Conservation (phyloP, 441 rosid species). For the Euphorbia schlechtendalii region DNA sequence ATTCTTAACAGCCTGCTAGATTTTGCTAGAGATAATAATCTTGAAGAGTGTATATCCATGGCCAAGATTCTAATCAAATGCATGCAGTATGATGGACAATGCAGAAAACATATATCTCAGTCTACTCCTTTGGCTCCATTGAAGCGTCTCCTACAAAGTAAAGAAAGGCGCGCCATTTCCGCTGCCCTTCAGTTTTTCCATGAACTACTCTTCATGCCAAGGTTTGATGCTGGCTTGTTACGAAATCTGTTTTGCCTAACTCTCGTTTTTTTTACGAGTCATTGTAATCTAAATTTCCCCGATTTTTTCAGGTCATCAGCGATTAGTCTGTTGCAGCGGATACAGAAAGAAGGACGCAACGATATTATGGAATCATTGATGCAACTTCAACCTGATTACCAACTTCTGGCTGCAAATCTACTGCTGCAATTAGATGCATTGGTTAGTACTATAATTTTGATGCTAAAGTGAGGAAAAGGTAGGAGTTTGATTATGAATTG, state of each 20-base stretch:
- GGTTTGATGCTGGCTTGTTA: conserved; percentile 30
- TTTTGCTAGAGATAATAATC: conserved; percentile 45
- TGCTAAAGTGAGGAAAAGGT: background rate
- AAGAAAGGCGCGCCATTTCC: conserved; percentile 41
- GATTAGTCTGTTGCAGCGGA: conserved; percentile 50
- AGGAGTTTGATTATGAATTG: background rate
- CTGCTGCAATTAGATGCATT: conserved; percentile 59
- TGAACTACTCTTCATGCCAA: conserved; percentile 67
- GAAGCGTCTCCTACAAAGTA: conserved; percentile 50
- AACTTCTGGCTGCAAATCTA: conserved; percentile 67
- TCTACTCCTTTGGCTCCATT: conserved; percentile 58
- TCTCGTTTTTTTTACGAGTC: background rate
- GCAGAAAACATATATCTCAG: conserved; percentile 56
- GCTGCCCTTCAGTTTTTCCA: conserved; percentile 71
- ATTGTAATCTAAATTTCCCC: background rate
- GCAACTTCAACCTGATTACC: conserved; percentile 48
- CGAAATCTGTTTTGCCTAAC: background rate
- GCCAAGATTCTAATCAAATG: conserved; percentile 76
- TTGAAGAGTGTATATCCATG: conserved; percentile 58
- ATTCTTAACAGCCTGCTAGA: conserved; percentile 65
- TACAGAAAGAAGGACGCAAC: conserved; percentile 50
- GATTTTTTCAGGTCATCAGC: conserved; percentile 60
- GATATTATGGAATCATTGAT: conserved; percentile 37
- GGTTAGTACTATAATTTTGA: conserved; percentile 31
- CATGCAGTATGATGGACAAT: conserved; percentile 80